Evolutionary conservation across 2,329 filamentous ascomycete species (phyloP).

Genomic region (Colletotrichum incanum): DNA sequence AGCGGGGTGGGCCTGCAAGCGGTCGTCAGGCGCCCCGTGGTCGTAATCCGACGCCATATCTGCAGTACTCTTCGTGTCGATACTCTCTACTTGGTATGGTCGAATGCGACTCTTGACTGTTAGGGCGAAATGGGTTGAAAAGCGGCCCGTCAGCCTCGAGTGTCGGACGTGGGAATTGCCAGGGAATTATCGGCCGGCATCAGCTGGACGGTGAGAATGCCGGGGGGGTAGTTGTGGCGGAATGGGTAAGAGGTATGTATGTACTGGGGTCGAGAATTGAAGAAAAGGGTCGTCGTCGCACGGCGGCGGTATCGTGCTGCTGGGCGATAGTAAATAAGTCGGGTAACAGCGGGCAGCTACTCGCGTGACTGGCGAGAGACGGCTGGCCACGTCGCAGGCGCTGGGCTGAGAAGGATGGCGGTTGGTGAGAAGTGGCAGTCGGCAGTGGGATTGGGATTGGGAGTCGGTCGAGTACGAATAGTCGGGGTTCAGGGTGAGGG

Average conservation of each 20-base stretch:
- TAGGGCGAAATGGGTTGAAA: conserved; percentile 30
- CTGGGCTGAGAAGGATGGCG: conserved; percentile 39
- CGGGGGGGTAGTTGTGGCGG: conserved; percentile 20
- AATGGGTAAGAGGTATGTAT: conserved; percentile 30
- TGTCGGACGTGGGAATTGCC: conserved; percentile 40
- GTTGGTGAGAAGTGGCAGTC: conserved; percentile 25
- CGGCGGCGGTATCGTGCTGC: conserved; percentile 39
- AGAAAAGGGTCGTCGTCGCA: conserved; percentile 37
- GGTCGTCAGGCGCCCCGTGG: conserved; percentile 58
- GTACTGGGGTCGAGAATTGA: conserved; percentile 38
- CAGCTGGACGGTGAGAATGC: conserved; percentile 42
- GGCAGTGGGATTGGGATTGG: conserved; percentile 26
- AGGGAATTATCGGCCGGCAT: conserved; percentile 44
- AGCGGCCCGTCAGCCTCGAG: conserved; percentile 44
- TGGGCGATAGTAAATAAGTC: conserved; percentile 38
- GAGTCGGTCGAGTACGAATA: conserved; percentile 37
- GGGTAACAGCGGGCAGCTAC: conserved; percentile 32
- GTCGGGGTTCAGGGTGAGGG: conserved; percentile 38
- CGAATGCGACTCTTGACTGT: conserved; percentile 43
- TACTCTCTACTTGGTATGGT: conserved; percentile 18
- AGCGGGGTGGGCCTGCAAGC: conserved; percentile 50
- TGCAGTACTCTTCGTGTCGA: conserved; percentile 19
- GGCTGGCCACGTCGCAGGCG: conserved; percentile 39
- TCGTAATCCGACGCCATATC: conserved; percentile 65
- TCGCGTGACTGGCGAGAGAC: conserved; percentile 40